Evolutionary conservation across 768 basidiomycete species (phyloP).

Genomic region (Holtermannia corniformis): DNA sequence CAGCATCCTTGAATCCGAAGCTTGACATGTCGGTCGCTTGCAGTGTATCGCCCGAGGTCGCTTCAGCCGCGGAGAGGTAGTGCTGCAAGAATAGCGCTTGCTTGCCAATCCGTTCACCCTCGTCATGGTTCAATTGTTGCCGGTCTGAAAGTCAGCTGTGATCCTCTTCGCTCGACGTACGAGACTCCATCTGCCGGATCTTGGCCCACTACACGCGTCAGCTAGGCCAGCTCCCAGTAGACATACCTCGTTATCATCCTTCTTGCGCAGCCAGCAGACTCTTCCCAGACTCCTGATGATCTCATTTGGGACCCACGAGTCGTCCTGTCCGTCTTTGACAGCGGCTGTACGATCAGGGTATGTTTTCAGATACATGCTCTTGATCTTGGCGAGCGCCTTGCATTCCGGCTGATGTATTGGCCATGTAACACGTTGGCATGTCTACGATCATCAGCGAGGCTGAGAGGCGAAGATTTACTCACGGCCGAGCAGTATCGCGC

Average conservation of each 20-base stretch:
- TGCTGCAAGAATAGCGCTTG: slow-evolving; percentile 29
- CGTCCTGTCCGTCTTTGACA: slow-evolving; percentile 23
- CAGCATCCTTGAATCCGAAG: slow-evolving; percentile 18
- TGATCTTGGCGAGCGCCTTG: slow-evolving; percentile 47
- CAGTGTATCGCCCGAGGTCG: slow-evolving; percentile 1
- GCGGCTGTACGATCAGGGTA: slow-evolving; percentile 10
- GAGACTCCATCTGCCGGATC: slow-evolving; percentile 63
- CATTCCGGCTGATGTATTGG: slow-evolving; percentile 69
- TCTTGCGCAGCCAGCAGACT: slow-evolving; percentile 58
- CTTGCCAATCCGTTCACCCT: slow-evolving; percentile 25
- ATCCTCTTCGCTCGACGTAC: slow-evolving; percentile 46
- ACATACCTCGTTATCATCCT: slow-evolving; percentile 52
- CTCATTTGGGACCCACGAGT: slow-evolving; percentile 52
- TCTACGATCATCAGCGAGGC: slow-evolving; percentile 40
- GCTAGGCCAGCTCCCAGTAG: neutral
- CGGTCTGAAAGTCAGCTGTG: slow-evolving; percentile 49
- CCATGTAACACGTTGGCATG: slow-evolving; percentile 70
- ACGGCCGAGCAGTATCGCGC: slow-evolving; percentile 70
- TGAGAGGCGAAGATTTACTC: slow-evolving; percentile 27
- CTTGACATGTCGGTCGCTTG: slow-evolving; percentile 17
- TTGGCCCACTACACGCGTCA: slow-evolving; percentile 47
- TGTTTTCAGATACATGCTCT: slow-evolving; percentile 9
- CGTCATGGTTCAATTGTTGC: slow-evolving; percentile 45
- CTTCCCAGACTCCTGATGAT: slow-evolving; percentile 70
- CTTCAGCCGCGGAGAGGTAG: slow-evolving; percentile 28